Conservation (phyloP, 768 basidiomycete genomes). For the Hysterangium stoloniferum region DNA sequence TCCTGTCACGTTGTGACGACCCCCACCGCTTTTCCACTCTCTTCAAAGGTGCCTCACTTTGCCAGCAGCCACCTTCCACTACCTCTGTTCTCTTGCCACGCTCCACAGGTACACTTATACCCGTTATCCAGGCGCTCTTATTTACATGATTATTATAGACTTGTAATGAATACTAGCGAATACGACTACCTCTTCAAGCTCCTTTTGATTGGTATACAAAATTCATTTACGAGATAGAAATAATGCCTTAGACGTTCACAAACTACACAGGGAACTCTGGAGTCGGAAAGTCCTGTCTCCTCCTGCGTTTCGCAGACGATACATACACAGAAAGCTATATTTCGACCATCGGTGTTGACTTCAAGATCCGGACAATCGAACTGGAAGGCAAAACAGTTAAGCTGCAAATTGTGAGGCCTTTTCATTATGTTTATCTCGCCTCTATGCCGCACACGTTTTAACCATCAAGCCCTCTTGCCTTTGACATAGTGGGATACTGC, state of each 20-base stretch:
- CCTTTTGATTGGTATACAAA: constrained; percentile 61
- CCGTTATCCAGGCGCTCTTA: too few relatives aligned
- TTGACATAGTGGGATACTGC: constrained; percentile 89
- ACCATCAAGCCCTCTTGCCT: neutral
- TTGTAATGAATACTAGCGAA: constrained; percentile 81
- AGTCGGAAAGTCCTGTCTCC: constrained; percentile 93
- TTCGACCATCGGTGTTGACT: constrained; percentile 96
- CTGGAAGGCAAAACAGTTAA: constrained; percentile 98
- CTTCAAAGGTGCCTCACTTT: constrained; percentile 7
- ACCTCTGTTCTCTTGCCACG: neutral
- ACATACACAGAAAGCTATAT: constrained; percentile 98
- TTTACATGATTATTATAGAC: constrained; percentile 1
- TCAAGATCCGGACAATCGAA: constrained; percentile 98
- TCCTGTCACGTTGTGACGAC: neutral
- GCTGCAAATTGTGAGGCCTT: constrained; percentile 82
- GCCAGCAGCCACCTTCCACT: neutral
- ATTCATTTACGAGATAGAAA: neutral
- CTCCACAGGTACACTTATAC: neutral
- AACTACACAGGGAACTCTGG: constrained; percentile 60
- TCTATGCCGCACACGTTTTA: too few relatives aligned
- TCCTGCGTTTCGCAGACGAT: constrained; percentile 91
- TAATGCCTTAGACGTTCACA: neutral
- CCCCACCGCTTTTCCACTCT: neutral
- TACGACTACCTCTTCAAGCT: constrained; percentile 97
- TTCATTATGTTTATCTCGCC: neutral